Conservation (phyloP, 306 rosid genomes). For the Vigna hirtella region DNA sequence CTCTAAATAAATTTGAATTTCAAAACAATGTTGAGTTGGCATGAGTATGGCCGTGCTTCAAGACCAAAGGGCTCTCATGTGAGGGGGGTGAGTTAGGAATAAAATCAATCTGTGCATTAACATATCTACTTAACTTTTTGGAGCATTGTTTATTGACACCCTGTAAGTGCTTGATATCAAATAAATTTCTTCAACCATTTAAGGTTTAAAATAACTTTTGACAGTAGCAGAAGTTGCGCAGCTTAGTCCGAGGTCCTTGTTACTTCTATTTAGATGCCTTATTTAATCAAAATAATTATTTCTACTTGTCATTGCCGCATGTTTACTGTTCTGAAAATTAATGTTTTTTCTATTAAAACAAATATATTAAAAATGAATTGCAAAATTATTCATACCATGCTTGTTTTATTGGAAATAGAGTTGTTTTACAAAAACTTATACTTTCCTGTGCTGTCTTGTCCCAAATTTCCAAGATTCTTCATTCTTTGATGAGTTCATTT, state of each 20-base stretch:
- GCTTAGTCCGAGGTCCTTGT: neutral
- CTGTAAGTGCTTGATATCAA: neutral
- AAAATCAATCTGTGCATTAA: neutral
- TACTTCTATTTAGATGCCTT: neutral
- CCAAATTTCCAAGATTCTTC: neutral
- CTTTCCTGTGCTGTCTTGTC: neutral
- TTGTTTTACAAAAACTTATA: neutral
- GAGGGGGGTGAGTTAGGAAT: neutral
- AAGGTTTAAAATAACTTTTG: neutral
- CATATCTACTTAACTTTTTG: neutral
- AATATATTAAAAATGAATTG: slow-evolving; percentile 18
- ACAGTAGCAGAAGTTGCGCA: neutral
- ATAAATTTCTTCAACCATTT: neutral
- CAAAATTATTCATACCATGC: neutral
- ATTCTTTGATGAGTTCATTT: slow-evolving; percentile 14
- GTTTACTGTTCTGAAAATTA: slow-evolving; percentile 12
- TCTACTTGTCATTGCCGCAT: neutral
- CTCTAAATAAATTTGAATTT: neutral
- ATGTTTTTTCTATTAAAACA: neutral
- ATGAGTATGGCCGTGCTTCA: neutral
- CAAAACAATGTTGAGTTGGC: neutral
- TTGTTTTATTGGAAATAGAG: neutral
- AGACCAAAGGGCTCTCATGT: neutral
- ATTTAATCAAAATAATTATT: neutral
- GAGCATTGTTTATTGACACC: neutral